Base-by-base conservation (phyloP, 345 rosid genomes). In the Linum usitatissimum region DNA sequence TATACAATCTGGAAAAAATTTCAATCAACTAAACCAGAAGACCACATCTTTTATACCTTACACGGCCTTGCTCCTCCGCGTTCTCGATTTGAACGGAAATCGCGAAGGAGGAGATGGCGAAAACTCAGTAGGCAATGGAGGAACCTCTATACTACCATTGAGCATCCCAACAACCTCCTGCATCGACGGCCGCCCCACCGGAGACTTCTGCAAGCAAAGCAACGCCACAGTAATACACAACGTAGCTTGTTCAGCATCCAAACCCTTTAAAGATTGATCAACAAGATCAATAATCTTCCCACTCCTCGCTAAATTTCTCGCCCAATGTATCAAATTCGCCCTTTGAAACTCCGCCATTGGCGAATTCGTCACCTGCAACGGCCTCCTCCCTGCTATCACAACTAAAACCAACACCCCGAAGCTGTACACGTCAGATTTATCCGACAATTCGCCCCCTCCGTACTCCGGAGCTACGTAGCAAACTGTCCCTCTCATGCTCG, bases 401-500 rank as follows among this genome's bases (percentile, higher is more conserved):
- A 92, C 98, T 65, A 92, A 72, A 56, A 92, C 30, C 53, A 89
- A 18, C 30, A 92, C 93, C 3, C 96, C 96, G 45, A 77, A 87
- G 70, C 96, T 92, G 60, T 89, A 92, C 38, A 92, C 98, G 72
- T 92, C 98, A 39, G 80, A 84, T 66, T 92, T 92, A 55, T 89
- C 96, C 0, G 96, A 89, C 39, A 92, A 63, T 64, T 69, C 83
- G 48, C 81, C 90, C 0, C 85, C 88, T 0, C 93, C 79, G 30
- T 79, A 92, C 73, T 92, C 98, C 0, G 98, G 98, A 19, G 98
- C 98, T 60, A 81, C 74, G 53, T 92, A 92, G 69, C 95, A 89
- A 53, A 92, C 83, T 0, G 96, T 92, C 70, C 98, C 98, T 77
- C 98, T 80, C 98, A 89, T 89, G 66, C 98, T 92, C 8, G 96